Base-by-base conservation (phyloP, 495 filamentous ascomycete genomes). In the Chaetomium cochliodes region DNA sequence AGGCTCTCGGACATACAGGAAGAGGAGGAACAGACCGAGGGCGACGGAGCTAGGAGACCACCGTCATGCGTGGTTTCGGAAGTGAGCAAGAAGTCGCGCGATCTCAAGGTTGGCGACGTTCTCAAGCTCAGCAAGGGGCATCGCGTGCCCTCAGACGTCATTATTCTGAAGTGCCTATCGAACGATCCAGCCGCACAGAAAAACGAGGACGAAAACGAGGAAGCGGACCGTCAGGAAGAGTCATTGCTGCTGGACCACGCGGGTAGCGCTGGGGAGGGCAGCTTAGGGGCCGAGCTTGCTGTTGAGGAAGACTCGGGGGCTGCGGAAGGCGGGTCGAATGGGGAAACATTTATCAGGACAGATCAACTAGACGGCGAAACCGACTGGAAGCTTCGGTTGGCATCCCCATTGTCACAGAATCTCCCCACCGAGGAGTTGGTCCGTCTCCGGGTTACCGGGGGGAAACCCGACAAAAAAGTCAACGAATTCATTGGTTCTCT, bases 281-380 rank as follows among this genome's bases (percentile, higher is more conserved):
- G 68, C 67, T 64, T 70, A 42, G 46, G 69, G 8, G 44, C 26
- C 33, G 33, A 33, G 12, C 8, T 55, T 2, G 22, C 39, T 49
- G 23, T 8, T 12, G 58, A 62, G 13, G 65, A 63, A 28, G 63
- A 63, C 20, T 57, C 61, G 16, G 64, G 58, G 7, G 54, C 57
- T 16, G 59, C 44, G 61, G 72, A 68, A 67, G 76, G 66, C 26
- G 70, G 74, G 39, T 73, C 81, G 23, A 80, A 84, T 22, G 92
- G 92, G 41, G 96, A 99, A 71, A 91, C 96, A 1, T 99, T 99
- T 67, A 97, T 99, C 66, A 85, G 93, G 49, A 99, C 96, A 2
- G 96, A 99, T 74, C 96, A 99, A 73, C 83, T 99, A 12, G 96
- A 99, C 69, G 96, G 96, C 62, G 96, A 99, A 77, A 99, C 96